Conservation (phyloP, 2,329 filamentous ascomycete genomes). For the Balansia obtecta region DNA sequence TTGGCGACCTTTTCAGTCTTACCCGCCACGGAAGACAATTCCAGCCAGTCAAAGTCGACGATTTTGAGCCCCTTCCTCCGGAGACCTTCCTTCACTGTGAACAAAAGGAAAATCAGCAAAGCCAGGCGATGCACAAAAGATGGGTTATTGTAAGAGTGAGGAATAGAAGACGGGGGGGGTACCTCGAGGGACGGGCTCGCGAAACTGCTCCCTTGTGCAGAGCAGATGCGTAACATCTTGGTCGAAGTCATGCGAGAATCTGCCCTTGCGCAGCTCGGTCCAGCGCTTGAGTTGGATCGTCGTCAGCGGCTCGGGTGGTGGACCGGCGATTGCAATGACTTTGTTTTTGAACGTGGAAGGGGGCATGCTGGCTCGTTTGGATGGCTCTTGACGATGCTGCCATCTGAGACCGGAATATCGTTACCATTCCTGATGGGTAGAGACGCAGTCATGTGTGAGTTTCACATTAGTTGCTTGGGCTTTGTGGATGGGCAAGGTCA, state of each 20-base stretch:
- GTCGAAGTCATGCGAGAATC: constrained; percentile 37
- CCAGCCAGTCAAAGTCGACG: constrained; percentile 40
- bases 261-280: constrained; percentile 51
- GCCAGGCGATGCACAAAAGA: neutral
- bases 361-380: neutral
- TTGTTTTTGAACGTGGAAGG: constrained; percentile 1
- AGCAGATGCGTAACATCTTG: constrained; percentile 60
- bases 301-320: constrained; percentile 36
- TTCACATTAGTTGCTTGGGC: no score
- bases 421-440: no score
- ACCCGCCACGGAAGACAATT: constrained; percentile 26
- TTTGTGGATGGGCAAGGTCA: no score
- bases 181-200: constrained; percentile 27
- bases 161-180: neutral
- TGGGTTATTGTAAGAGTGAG: neutral
- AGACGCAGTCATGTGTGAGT: no score
- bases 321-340: constrained; percentile 44
- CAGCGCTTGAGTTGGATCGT: constrained; percentile 50
- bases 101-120: neutral
- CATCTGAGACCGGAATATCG: neutral
- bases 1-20: neutral
- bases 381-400: neutral
- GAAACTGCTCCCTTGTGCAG: constrained; percentile 49
- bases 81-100: constrained; percentile 24
- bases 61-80: constrained; percentile 25